Conservation (phyloP, 306 rosid species). For the Leucaena leucocephala region DNA sequence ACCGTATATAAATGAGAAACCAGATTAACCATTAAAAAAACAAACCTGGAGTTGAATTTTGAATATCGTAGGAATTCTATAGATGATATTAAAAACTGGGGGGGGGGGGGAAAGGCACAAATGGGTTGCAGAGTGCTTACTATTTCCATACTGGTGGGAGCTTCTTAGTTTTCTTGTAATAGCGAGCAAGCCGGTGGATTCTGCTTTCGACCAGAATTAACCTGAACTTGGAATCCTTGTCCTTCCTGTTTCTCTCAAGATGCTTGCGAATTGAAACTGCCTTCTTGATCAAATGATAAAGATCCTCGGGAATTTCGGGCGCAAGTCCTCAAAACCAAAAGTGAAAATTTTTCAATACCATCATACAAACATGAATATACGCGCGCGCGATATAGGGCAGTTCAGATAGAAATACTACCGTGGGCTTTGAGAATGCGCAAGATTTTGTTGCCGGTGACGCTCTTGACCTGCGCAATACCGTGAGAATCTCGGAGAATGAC, state of each 20-base stretch:
- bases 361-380: neutral
- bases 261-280: slow-evolving; percentile 86
- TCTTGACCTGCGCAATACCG: slow-evolving; percentile 89
- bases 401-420: slow-evolving; percentile 39
- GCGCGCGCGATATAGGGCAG: neutral
- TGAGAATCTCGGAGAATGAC: slow-evolving; percentile 91
- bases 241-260: slow-evolving; percentile 89
- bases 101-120: neutral
- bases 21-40: neutral
- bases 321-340: slow-evolving; percentile 62
- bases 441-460: slow-evolving; percentile 82
- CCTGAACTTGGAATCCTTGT: slow-evolving; percentile 87
- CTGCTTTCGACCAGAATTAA: slow-evolving; percentile 92
- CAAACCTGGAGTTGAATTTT: neutral
- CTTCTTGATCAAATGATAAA: slow-evolving; percentile 89
- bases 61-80: neutral
- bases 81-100: neutral
- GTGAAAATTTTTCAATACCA: neutral
- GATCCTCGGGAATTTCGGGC: slow-evolving; percentile 93
- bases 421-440: slow-evolving; percentile 90
- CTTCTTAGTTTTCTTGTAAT: slow-evolving; percentile 91
- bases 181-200: slow-evolving; percentile 86
- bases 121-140: slow-evolving; percentile 45
- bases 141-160: slow-evolving; percentile 92
- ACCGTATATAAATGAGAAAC: neutral